Percentiles rank a stretch among this genome's conserved stretches.
phyloP scores from a whole-genome alignment of 2,329 filamentous ascomycete species.

The Nemania serpens region DNA sequence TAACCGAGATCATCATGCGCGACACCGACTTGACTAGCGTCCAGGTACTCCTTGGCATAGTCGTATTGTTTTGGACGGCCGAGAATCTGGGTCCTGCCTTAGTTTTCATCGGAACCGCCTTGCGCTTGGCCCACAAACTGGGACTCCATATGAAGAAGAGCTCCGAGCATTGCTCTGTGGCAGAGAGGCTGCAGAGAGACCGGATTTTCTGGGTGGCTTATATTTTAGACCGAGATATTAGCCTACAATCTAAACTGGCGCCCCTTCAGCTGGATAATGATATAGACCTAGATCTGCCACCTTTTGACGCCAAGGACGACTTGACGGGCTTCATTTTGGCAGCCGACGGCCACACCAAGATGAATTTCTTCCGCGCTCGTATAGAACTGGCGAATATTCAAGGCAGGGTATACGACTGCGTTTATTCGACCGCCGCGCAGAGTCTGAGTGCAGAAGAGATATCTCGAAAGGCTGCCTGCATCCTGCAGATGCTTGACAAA shows the following conservation, averaged over 20 bases:
- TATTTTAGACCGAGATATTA: slow-evolving; percentile 42
- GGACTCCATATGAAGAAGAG: slow-evolving; percentile 21
- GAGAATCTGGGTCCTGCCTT: slow-evolving; percentile 31
- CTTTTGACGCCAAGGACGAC: slow-evolving; percentile 37
- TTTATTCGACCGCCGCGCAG: slow-evolving; percentile 37
- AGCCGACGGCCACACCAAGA: slow-evolving; percentile 36
- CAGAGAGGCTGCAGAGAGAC: slow-evolving; percentile 25
- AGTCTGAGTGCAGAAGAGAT: slow-evolving; percentile 33
- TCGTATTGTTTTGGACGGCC: slow-evolving; percentile 31
- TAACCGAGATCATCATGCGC: slow-evolving; percentile 32
- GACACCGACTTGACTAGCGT: slow-evolving; percentile 33
- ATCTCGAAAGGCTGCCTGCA: slow-evolving; percentile 28
- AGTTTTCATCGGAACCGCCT: slow-evolving; percentile 32
- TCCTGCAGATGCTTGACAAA: slow-evolving; percentile 16
- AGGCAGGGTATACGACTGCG: slow-evolving; percentile 45
- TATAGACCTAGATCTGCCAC: slow-evolving; percentile 45
- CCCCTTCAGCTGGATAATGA: slow-evolving; percentile 46
- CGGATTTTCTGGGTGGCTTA: slow-evolving; percentile 39
- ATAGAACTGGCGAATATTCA: slow-evolving; percentile 46
- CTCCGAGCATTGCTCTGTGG: slow-evolving; percentile 3
- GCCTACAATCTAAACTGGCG: slow-evolving; percentile 41
- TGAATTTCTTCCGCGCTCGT: slow-evolving; percentile 45
- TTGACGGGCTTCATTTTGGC: slow-evolving; percentile 43
- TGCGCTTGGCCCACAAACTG: slow-evolving; percentile 34
- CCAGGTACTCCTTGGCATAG: slow-evolving; percentile 35